Conservation (phyloP, 805 yeast species). For the Phaffomyces opuntiae region DNA sequence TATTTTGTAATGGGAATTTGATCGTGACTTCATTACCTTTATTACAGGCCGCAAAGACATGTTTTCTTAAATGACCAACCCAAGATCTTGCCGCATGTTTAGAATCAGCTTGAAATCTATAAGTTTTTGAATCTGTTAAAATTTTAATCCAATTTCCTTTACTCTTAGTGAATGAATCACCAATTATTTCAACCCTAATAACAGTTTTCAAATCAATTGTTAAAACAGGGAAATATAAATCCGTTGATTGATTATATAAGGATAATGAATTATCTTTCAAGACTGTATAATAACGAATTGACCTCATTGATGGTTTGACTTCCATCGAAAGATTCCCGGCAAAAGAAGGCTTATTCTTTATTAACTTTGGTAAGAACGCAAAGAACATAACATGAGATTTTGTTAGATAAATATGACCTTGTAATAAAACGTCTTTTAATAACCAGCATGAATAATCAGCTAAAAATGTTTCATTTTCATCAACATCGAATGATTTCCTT, state of each 20-base stretch:
- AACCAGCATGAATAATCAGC: conserved; percentile 65
- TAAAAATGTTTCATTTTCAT: neutral
- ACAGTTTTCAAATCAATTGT: conserved; percentile 69
- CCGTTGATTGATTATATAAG: conserved; percentile 64
- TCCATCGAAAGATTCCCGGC: conserved; percentile 46
- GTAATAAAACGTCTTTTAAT: conserved; percentile 71
- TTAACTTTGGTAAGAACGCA: conserved; percentile 62
- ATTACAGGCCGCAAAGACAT: conserved; percentile 68
- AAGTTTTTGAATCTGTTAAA: conserved; percentile 48
- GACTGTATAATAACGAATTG: conserved; percentile 70
- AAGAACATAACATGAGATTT: conserved; percentile 57
- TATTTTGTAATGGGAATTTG: conserved; percentile 65
- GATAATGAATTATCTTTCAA: conserved; percentile 62
- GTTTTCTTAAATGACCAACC: conserved; percentile 68
- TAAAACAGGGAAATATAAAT: conserved; percentile 74
- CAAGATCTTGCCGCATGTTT: conserved; percentile 69
- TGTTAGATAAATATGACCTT: conserved; percentile 80
- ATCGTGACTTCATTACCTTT: conserved; percentile 65
- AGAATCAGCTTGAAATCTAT: conserved; percentile 69
- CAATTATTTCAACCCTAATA: conserved; percentile 46
- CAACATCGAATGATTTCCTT: neutral
- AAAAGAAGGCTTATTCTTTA: conserved; percentile 33
- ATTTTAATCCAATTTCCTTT: conserved; percentile 47
- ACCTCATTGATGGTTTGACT: conserved; percentile 22
- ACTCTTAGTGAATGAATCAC: conserved; percentile 5